Base-by-base conservation (phyloP, 2,329 filamentous ascomycete genomes). In the Parastagonospora avenae region DNA sequence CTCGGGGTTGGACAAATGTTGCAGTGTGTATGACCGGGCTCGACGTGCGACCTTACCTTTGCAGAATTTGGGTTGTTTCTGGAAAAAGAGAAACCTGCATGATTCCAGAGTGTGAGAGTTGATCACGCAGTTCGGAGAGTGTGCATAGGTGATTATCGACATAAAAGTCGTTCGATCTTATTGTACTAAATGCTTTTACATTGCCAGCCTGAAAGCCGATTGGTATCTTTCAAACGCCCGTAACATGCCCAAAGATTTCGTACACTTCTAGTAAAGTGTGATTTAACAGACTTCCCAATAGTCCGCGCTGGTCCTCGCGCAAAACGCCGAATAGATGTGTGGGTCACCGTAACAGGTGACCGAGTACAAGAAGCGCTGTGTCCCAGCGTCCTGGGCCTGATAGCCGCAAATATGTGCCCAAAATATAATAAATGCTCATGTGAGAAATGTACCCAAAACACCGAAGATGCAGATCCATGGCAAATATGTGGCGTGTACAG, bases 251-350 rank as follows among this genome's bases (percentile, higher is more conserved):
- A 42, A 56, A 27, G 42, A 28, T 46, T 43, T 60, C 48, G 49
- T 57, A 60, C 66, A 68, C 67, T 65, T 67, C 64, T 68, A 50
- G 52, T 37, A 68, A 68, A 67, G 63, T 64, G 63, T 51, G 47
- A 55, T 64, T 49, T 33, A 45, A 45, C 43, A 46, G 50, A 53
- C 58, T 43, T 42, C 48, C 43, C 50, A 36, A 56, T 44, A 41
- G 50, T 54, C 42, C 54, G 54, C 47, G 50, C 48, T 53, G 48
- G 48, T 47, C 33, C 14, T 29, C 41, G 47, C 48, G 46, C 49
- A 51, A 53, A 66, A 66, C 63, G 56, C 63, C 63, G 43, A 47
- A 42, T 45, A 52, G 42, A 53, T 60, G 53, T 59, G 56, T 38
- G 33, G 52, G 42, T 51, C 58, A 55, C 52, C 60, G 49, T 60